These are phyloP conservation scores for Picea glauca DNA, from an alignment of 75 land plant genomes.

Conservation along the genomic window DNA sequence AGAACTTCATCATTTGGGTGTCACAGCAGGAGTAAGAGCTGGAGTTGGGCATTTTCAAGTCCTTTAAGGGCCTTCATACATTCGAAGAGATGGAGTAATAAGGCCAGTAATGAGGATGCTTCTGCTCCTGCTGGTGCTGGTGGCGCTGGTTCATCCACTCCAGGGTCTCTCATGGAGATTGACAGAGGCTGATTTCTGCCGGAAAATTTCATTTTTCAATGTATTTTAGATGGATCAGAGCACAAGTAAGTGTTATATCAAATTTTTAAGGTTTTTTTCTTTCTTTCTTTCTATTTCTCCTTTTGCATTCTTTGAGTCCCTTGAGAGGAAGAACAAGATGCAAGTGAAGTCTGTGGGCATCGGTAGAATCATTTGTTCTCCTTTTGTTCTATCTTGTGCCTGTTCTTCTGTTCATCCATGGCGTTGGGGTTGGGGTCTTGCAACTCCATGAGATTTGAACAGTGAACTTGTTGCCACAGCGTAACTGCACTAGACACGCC, in stretches of 20 bases:
- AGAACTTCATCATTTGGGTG: slow-evolving; percentile 1
- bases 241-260: background rate
- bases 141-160: background rate
- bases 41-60: slow-evolving; percentile 68
- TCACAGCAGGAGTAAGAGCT: slow-evolving; percentile 32
- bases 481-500: background rate
- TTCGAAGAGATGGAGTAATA: slow-evolving; percentile 10
- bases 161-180: slow-evolving; percentile 10
- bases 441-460: background rate
- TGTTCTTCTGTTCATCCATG: background rate
- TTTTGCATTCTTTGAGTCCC: slow-evolving; percentile 2
- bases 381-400: background rate
- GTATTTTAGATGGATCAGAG: background rate
- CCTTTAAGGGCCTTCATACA: slow-evolving; percentile 57
- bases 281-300: too few relatives aligned
- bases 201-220: background rate
- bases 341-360: background rate
- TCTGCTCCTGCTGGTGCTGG: background rate
- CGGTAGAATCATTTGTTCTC: background rate
- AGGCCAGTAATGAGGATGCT: slow-evolving; percentile 6
- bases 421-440: background rate
- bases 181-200: slow-evolving; percentile 5
- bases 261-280: background rate
- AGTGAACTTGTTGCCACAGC: background rate
- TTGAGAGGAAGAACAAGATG: background rate